Evolutionary conservation across 2,329 filamentous ascomycete species (phyloP).

Genomic region (Venturia oleaginea): DNA sequence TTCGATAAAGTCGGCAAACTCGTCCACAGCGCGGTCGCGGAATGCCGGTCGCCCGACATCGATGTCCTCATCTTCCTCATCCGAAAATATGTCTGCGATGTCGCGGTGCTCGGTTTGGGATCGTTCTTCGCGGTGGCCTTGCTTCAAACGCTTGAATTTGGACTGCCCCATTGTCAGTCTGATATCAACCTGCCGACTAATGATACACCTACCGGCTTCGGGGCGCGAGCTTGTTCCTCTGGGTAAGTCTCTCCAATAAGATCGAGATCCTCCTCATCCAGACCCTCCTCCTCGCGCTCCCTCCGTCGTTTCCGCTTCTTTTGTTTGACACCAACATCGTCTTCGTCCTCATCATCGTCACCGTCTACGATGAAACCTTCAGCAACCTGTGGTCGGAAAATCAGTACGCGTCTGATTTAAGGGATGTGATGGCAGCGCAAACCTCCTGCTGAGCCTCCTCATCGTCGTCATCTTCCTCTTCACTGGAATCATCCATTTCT

Average conservation of each 20-base stretch:
- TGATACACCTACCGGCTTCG: constrained; percentile 53
- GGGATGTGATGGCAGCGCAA: neutral
- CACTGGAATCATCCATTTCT: constrained; percentile 52
- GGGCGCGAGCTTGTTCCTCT: constrained; percentile 56
- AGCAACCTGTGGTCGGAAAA: constrained; percentile 6
- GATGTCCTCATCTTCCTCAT: constrained; percentile 71
- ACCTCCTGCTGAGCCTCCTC: constrained; percentile 47
- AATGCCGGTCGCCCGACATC: constrained; percentile 23
- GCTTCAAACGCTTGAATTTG: constrained; percentile 94
- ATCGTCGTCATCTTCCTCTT: constrained; percentile 29
- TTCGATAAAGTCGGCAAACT: constrained; percentile 75
- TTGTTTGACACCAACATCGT: constrained; percentile 8
- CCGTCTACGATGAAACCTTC: constrained; percentile 17
- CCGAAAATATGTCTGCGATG: constrained; percentile 88
- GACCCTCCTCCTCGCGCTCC: constrained; percentile 14
- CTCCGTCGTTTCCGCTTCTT: constrained; percentile 13
- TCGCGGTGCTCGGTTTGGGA: constrained; percentile 55
- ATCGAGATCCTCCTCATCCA: constrained; percentile 67
- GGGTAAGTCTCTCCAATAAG: constrained; percentile 79
- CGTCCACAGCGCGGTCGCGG: constrained; percentile 21
- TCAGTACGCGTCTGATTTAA: neutral
- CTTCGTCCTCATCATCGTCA: constrained; percentile 17
- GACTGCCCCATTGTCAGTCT: constrained; percentile 41
- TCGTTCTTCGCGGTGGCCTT: constrained; percentile 69
- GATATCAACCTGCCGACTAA: constrained; percentile 9